Evolutionary conservation across 2,329 filamentous ascomycete species (phyloP).

Genomic region (Neobulgaria alba): DNA sequence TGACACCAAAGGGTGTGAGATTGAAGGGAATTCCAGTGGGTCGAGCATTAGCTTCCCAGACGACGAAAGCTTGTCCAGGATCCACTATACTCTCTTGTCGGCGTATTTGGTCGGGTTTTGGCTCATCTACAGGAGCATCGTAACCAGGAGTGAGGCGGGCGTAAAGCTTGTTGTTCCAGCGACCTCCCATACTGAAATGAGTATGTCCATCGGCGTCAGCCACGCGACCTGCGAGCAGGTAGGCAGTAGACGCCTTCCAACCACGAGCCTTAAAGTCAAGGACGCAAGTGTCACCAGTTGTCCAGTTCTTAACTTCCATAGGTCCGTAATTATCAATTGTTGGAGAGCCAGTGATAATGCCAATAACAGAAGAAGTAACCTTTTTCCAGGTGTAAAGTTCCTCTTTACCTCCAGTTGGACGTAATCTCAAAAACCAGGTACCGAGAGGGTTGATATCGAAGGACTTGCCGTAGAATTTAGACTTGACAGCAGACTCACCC

Average conservation of each 20-base stretch:
- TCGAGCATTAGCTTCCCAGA: slow-evolving; percentile 83
- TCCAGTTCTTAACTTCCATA: slow-evolving; percentile 98
- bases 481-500: slow-evolving; percentile 90
- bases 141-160: slow-evolving; percentile 87
- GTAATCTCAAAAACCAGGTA: slow-evolving; percentile 89
- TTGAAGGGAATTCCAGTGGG: slow-evolving; percentile 90
- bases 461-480: slow-evolving; percentile 94
- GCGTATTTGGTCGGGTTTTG: slow-evolving; percentile 32
- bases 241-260: slow-evolving; percentile 91
- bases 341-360: slow-evolving; percentile 94
- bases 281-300: slow-evolving; percentile 80
- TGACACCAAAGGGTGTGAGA: slow-evolving; percentile 89
- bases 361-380: slow-evolving; percentile 93
- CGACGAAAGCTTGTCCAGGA: slow-evolving; percentile 71
- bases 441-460: slow-evolving; percentile 95
- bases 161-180: slow-evolving; percentile 97
- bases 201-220: slow-evolving; percentile 71
- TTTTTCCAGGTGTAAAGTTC: slow-evolving; percentile 99
- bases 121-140: slow-evolving; percentile 61
- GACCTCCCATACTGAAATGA: slow-evolving; percentile 81
- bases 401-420: slow-evolving; percentile 66
- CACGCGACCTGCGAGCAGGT: slow-evolving; percentile 80
- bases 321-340: slow-evolving; percentile 95
- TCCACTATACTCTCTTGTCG: slow-evolving; percentile 46
- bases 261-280: slow-evolving; percentile 92